Evolutionary conservation across 768 basidiomycete genomes (phyloP).

Genomic region (Crepidotus variabilis): DNA sequence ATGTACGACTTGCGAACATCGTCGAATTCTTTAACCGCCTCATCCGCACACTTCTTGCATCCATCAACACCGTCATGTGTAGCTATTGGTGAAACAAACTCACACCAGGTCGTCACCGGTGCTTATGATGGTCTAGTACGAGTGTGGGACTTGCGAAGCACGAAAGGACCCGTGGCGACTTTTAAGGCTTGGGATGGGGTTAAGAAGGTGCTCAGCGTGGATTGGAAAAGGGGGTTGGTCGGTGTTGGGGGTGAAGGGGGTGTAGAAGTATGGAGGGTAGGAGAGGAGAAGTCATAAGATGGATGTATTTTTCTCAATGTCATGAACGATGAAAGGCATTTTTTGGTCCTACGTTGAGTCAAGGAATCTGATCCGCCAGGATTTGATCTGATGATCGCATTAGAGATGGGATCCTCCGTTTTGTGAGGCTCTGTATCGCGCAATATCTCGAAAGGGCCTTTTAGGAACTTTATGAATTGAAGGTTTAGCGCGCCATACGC

Average conservation of each 20-base stretch:
- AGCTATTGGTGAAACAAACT: constrained; percentile 20
- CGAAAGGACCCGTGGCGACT: constrained; percentile 57
- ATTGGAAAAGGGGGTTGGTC: constrained; percentile 54
- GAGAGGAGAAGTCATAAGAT: constrained; percentile 24
- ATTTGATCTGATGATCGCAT: too few species aligned
- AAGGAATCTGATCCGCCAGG: too few species aligned
- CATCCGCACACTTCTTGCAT: constrained; percentile 48
- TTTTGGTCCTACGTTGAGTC: too few species aligned
- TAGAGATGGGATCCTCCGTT: too few species aligned
- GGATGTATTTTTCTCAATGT: background rate
- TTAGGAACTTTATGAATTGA: too few species aligned
- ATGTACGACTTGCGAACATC: constrained; percentile 64
- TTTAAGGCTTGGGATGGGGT: constrained; percentile 57
- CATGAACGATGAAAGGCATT: too few species aligned
- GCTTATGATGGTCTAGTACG: constrained; percentile 76
- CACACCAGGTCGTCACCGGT: constrained; percentile 63
- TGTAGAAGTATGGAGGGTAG: constrained; percentile 59
- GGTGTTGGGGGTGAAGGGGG: constrained; percentile 65
- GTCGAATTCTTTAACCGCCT: constrained; percentile 17
- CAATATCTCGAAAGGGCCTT: too few species aligned
- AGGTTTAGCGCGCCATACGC: too few species aligned
- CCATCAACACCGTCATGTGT: constrained; percentile 68
- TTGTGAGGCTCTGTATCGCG: too few species aligned
- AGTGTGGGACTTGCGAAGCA: constrained; percentile 76
- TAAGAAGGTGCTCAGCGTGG: constrained; percentile 56